phyloP scores from a whole-genome alignment of 2,329 filamentous ascomycete genomes.

The Venturia nashicola region DNA sequence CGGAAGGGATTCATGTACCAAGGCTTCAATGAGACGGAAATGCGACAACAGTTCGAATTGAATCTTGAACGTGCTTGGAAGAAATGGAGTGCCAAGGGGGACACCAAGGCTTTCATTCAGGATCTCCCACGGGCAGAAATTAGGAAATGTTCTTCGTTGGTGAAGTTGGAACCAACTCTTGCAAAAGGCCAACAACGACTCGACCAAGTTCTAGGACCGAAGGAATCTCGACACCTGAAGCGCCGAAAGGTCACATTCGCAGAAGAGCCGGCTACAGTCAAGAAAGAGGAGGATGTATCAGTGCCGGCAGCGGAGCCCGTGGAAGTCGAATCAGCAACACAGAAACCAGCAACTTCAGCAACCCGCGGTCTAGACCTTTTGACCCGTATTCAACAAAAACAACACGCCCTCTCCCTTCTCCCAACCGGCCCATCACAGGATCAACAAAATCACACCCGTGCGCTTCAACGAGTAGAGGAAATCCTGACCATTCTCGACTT shows the following conservation, averaged over 20 bases:
- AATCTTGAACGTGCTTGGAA: conserved; percentile 34
- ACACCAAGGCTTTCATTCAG: conserved; percentile 23
- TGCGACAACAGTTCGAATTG: conserved; percentile 39
- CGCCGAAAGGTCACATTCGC: background rate
- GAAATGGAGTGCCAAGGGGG: conserved; percentile 21
- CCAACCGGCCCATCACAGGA: conserved; percentile 28
- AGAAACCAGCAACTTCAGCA: conserved; percentile 14
- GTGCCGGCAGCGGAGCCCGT: background rate
- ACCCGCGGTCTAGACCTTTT: conserved; percentile 33
- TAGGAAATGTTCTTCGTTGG: conserved; percentile 24
- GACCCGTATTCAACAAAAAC: conserved; percentile 39
- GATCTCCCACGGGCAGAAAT: conserved; percentile 23
- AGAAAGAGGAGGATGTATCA: background rate
- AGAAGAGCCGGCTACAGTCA: background rate
- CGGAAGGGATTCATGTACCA: conserved; percentile 15
- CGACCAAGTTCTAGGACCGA: conserved; percentile 52
- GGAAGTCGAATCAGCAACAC: background rate
- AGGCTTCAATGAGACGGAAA: conserved; percentile 31
- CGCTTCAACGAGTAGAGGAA: conserved; percentile 35
- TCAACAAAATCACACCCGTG: conserved; percentile 32
- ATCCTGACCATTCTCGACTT: conserved; percentile 31
- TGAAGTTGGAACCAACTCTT: conserved; percentile 21
- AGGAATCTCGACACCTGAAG: conserved; percentile 22
- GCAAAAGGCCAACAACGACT: conserved; percentile 49
- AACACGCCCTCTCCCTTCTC: conserved; percentile 25